These are phyloP conservation scores for Tieghemostelium lacteum DNA, from an alignment of 78 protist genomes.

Conservation along the genomic window DNA sequence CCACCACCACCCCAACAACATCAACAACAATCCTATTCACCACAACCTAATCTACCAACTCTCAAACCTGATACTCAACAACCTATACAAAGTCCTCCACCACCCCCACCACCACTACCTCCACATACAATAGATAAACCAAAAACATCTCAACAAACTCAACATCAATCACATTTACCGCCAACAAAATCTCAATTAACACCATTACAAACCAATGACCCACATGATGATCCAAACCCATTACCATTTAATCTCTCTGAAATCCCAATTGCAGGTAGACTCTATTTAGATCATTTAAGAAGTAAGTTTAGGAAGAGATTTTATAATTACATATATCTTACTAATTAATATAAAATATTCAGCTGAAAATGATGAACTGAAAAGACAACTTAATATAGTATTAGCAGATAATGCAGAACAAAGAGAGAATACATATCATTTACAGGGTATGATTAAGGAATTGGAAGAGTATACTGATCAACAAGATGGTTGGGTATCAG, in stretches of 20 bases:
- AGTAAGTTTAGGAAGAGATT: neutral
- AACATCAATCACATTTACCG: neutral
- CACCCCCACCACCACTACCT: neutral
- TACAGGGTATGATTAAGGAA: neutral
- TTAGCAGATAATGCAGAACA: slow-evolving; percentile 48
- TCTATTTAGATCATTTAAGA: slow-evolving; percentile 30
- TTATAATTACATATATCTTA: neutral
- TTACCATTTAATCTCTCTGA: slow-evolving; percentile 17
- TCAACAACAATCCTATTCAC: too few relatives aligned
- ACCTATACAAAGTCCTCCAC: neutral
- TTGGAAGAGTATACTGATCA: slow-evolving; percentile 6
- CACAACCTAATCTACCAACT: too few relatives aligned
- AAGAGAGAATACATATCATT: slow-evolving; percentile 20
- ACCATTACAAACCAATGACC: neutral
- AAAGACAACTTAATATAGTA: slow-evolving; percentile 40
- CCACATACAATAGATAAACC: neutral
- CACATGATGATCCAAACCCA: neutral
- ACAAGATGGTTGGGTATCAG: slow-evolving; percentile 1
- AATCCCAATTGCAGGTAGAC: slow-evolving; percentile 20
- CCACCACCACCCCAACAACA: too few relatives aligned
- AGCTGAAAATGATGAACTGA: slow-evolving; percentile 27
- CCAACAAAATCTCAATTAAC: neutral
- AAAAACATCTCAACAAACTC: neutral
- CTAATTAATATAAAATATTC: neutral
- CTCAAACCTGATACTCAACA: too few relatives aligned